Base-by-base conservation (phyloP, 78 protist species). In the Dictyostelium brefeldianum region DNA sequence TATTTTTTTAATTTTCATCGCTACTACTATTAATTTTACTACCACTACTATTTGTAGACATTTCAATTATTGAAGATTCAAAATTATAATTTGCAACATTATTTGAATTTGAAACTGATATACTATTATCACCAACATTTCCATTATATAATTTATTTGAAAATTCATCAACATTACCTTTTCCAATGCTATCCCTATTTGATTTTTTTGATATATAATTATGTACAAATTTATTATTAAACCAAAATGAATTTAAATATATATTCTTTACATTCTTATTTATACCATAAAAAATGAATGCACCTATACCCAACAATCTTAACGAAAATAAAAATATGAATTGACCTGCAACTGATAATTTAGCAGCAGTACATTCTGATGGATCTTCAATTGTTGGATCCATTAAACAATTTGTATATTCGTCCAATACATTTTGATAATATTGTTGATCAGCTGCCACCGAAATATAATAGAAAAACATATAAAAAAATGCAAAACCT, bases 261-360 rank as follows among this genome's bases (percentile, higher is more conserved):
- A 65, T 65, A 15, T 65, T 65, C 27, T 65, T 65, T 25, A 65
- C 73, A 27, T 65, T 65, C 4, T 65, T 65, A 65, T 65, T 65
- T 22, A 65, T 65, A 65, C 73, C 73, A 65, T 65, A 65, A 65
- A 65, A 65, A 25, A 65, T 65, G 27, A 65, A 65, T 10, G 73
- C 73, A 65, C 73, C 73, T 12, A 65, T 65, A 25, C 73, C 73
- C 14, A 65, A 65, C 12, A 65, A 22, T 65, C 73, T 65, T 29
- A 65, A 65, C 12, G 43, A 65, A 25, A 65, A 65, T 29, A 65
- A 14, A 14, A 65, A 65, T 5, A 65, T 41, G 27, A 65, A 65
- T 14, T 65, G n/a, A 29, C 73, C 29, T 10, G 73, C 73, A 1
- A 9, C 20, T 29, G 73, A 65, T n/a, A 65, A 25, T 65, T 31